Evolutionary conservation across 176 grass and related monocot genomes (phyloP).

Genomic region (Aegilops tauschii): DNA sequence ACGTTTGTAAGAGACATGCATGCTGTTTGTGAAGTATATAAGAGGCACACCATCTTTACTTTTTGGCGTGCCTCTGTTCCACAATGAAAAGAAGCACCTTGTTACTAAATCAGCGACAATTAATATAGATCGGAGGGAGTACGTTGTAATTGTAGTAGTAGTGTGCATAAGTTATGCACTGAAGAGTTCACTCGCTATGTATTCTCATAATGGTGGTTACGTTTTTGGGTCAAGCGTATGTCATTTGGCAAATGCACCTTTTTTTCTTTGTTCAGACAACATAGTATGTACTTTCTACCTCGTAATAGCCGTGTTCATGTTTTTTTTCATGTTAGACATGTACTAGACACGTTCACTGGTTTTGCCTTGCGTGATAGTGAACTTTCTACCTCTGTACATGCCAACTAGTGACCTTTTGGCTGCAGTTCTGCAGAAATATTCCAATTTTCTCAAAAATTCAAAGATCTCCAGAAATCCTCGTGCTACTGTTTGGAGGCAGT

Average conservation of each 20-base stretch:
- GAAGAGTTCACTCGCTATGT: not conserved
- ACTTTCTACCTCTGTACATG: not conserved
- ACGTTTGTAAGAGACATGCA: not conserved
- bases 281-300: not conserved
- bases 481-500: slow-evolving; percentile 77
- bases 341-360: not conserved
- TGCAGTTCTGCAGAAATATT: slow-evolving; percentile 63
- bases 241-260: not conserved
- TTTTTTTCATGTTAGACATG: not conserved
- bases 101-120: not conserved
- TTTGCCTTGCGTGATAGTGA: not conserved
- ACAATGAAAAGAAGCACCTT: not conserved
- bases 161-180: not conserved
- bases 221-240: not conserved
- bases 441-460: slow-evolving; percentile 68
- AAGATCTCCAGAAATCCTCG: slow-evolving; percentile 79
- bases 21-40: not conserved
- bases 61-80: not conserved
- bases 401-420: not conserved
- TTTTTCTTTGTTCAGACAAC: not conserved
- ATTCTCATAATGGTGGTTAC: not conserved
- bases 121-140: too few species aligned
- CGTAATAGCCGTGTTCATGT: not conserved
- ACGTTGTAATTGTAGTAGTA: not conserved
- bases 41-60: not conserved